These are phyloP conservation scores for Arachis hypogaea DNA, from an alignment of 306 rosid species.

Conservation along the genomic window DNA sequence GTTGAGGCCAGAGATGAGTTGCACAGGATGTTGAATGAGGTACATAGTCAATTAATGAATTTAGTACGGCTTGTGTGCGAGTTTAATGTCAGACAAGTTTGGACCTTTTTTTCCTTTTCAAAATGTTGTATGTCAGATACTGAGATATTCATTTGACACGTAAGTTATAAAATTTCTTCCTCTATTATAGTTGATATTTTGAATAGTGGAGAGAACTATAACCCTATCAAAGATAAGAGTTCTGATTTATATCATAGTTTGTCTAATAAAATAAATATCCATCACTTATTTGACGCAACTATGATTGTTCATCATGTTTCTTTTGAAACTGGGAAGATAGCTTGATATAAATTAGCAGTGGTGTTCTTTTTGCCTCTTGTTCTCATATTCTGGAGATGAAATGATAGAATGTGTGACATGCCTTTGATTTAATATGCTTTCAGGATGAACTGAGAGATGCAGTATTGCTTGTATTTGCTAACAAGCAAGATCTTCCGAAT, in stretches of 20 bases:
- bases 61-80: slow-evolving; percentile 10
- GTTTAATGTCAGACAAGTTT: not conserved
- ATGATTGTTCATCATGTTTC: not conserved
- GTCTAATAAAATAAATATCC: not conserved
- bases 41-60: slow-evolving; percentile 38
- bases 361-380: not conserved
- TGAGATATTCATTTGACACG: not conserved
- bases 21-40: slow-evolving; percentile 99
- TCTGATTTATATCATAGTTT: not conserved
- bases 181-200: not conserved
- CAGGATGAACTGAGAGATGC: slow-evolving; percentile 91
- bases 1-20: slow-evolving; percentile 99
- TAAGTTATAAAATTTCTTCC: not conserved
- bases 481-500: slow-evolving; percentile 90
- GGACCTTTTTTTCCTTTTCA: not conserved
- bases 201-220: not conserved
- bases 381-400: not conserved
- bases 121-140: not conserved
- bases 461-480: slow-evolving; percentile 84
- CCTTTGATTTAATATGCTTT: slow-evolving; percentile 16
- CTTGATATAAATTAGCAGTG: not conserved
- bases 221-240: not conserved
- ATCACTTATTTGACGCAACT: not conserved
- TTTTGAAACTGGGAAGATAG: slow-evolving; percentile 15
- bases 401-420: slow-evolving; percentile 1